Base-by-base conservation (phyloP, 1,284 basidiomycete species). In the Ceratobasidium sp. region DNA sequence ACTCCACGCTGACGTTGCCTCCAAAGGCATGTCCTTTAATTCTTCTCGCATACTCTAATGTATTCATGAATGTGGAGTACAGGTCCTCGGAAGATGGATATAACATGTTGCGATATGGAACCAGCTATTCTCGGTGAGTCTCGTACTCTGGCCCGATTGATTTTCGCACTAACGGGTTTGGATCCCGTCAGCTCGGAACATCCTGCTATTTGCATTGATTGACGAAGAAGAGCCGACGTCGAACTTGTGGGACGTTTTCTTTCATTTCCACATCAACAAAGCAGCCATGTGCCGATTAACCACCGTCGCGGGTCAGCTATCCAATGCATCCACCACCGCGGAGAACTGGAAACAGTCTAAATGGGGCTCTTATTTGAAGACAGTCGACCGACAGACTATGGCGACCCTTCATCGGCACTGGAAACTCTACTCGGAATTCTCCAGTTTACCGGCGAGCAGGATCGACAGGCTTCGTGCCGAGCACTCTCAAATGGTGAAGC, bases 91-190 rank as follows among this genome's bases (percentile, higher is more conserved):
- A 78, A 74, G 12, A 75, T 88, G 14, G 88, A 89, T 74, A 81
- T 89, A 71, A 89, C 88, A 0, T 89, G 88, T 72, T 86, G 85
- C 71, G 88, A 89, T 77, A 75, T 81, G 16, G 88, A 90, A 46
- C 83, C 87, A 1, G 88, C 83, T 0, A 79, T 89, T 0, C 77
- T 89, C 18, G 87, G 88, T 87, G 77, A 72, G 26, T 28, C 30
- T 36, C 12, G 16, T 39, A 6, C 14, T 39, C n/a, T n/a, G n/a
- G n/a, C n/a, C 14, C 6, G 14, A 39, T 39, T 6, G 36, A 39
- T 39, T 14, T 39, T 39, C 36, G 8, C 14, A 6, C 36, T 14
- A 6, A 39, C 36, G n/a, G n/a, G n/a, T n/a, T 39, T 39, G 14
- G 14, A 39, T 32, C 18, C 41, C n/a, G 8, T 34, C 30, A 85